Evolutionary conservation across 202 grass and related monocot species (phyloP).

Genomic region (Musa balbisiana): DNA sequence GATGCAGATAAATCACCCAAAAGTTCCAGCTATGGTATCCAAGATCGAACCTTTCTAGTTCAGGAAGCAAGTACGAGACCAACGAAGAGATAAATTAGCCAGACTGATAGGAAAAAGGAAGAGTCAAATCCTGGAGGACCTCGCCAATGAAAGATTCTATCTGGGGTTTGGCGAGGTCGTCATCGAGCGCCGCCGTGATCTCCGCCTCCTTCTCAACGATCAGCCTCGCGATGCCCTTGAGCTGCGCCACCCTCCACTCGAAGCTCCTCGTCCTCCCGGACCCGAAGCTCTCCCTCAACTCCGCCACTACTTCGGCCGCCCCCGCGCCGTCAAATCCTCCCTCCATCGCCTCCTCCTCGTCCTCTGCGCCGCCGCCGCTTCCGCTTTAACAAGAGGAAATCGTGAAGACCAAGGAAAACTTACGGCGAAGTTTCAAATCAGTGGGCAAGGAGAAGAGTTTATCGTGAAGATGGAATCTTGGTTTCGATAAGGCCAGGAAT

Average conservation of each 20-base stretch:
- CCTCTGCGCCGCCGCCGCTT: neutral
- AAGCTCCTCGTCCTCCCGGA: slow-evolving; percentile 45
- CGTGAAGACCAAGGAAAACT: too few species aligned
- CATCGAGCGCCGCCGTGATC: slow-evolving; percentile 50
- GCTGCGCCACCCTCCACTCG: slow-evolving; percentile 72
- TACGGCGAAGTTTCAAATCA: too few species aligned
- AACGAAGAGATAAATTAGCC: neutral
- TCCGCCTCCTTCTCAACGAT: slow-evolving; percentile 61
- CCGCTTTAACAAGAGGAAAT: too few species aligned
- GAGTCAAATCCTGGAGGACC: slow-evolving; percentile 22
- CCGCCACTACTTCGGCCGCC: slow-evolving; percentile 28
- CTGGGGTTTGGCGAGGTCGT: slow-evolving; percentile 71
- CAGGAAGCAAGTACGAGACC: neutral
- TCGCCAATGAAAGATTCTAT: slow-evolving; percentile 74
- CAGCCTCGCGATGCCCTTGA: slow-evolving; percentile 41
- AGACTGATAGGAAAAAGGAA: neutral
- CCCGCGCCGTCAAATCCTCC: slow-evolving; percentile 22
- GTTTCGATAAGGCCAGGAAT: too few species aligned
- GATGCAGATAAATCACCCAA: neutral
- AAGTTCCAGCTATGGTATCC: neutral
- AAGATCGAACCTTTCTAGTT: neutral
- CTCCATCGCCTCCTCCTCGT: neutral
- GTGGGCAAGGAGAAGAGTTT: too few species aligned
- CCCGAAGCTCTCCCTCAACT: slow-evolving; percentile 40
- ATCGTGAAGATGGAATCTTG: too few species aligned